Evolutionary conservation across 306 rosid genomes (phyloP).

Genomic region (Gleditsia sinensis): DNA sequence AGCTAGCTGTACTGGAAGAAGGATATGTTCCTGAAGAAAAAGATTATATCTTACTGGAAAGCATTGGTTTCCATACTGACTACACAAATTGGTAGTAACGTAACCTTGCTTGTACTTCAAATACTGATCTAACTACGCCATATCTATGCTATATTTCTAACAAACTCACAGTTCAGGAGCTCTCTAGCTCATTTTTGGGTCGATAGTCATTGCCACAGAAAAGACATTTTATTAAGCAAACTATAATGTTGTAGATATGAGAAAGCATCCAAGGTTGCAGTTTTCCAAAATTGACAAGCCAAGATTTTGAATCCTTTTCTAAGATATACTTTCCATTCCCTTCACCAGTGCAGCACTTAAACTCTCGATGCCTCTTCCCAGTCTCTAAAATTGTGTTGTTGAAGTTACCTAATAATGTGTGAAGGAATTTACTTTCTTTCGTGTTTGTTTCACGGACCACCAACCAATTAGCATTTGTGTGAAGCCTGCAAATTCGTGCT

Average conservation of each 20-base stretch:
- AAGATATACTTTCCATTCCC: background rate
- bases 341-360: background rate
- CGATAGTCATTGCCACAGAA: background rate
- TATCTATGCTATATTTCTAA: background rate
- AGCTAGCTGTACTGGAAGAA: background rate
- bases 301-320: background rate
- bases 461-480: background rate
- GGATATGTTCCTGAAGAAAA: background rate
- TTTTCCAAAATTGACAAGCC: background rate
- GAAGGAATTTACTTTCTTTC: background rate
- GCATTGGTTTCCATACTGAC: background rate
- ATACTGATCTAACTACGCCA: background rate
- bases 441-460: background rate
- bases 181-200: background rate
- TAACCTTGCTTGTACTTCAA: constrained; percentile 4
- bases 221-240: background rate
- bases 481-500: background rate
- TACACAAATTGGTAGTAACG: background rate
- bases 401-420: background rate
- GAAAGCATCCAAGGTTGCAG: background rate
- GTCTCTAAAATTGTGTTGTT: background rate
- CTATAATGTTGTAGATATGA: background rate
- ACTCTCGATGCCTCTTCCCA: background rate
- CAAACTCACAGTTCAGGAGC: background rate
- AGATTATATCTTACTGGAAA: background rate